phyloP scores from a whole-genome alignment of 352 stramenopile species.

The Globisporangium abappressorium region DNA sequence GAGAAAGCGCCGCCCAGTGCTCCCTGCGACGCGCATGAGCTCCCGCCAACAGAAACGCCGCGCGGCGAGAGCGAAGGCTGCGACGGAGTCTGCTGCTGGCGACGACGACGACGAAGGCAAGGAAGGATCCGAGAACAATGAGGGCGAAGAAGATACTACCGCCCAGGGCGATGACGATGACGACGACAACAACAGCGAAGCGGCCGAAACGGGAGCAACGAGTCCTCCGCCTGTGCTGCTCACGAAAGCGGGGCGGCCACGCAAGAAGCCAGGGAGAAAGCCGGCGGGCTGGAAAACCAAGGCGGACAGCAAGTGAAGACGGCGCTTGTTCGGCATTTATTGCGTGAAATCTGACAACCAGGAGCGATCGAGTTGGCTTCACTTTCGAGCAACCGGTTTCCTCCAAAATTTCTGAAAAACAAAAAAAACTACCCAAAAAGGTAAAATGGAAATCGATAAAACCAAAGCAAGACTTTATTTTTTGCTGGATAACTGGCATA shows the following conservation, averaged over 20 bases:
- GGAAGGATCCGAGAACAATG: conserved; percentile 17
- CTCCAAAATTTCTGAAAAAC: no score
- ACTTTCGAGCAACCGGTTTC: no score
- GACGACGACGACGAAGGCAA: conserved; percentile 17
- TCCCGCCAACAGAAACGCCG: conserved; percentile 67
- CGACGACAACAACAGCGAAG: conserved; percentile 23
- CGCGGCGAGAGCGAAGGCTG: conserved; percentile 35
- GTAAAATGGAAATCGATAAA: no score
- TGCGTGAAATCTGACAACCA: no score
- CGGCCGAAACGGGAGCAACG: background rate
- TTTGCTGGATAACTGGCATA: no score
- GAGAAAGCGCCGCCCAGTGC: conserved; percentile 40
- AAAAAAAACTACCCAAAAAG: no score
- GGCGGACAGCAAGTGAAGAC: background rate
- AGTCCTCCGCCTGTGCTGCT: conserved; percentile 18
- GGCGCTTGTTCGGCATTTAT: no score
- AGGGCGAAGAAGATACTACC: conserved; percentile 24
- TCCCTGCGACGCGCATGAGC: conserved; percentile 56
- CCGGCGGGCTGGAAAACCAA: conserved; percentile 18
- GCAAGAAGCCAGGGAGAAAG: conserved; percentile 62
- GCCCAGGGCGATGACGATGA: conserved; percentile 34
- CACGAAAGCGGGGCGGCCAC: conserved; percentile 40
- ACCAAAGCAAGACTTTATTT: no score
- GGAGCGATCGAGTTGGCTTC: no score
- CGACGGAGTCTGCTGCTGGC: conserved; percentile 9